phyloP scores from a whole-genome alignment of 331 rosid genomes.

The Saraca asoca region DNA sequence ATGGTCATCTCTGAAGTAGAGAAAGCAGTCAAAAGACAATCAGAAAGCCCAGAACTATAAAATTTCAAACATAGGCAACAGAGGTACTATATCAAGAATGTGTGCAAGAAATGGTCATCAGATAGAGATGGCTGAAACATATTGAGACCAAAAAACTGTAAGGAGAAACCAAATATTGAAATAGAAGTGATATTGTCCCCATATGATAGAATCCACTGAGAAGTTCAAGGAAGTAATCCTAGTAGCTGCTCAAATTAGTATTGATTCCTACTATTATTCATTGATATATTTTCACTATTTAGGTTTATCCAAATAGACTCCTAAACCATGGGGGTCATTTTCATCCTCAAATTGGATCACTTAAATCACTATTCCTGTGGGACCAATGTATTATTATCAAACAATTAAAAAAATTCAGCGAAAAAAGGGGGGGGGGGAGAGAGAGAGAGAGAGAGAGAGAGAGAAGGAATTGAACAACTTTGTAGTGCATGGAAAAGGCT shows the following conservation, averaged over 20 bases:
- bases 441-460: no score
- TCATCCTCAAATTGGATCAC: no score
- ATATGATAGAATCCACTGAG: conserved; percentile 9
- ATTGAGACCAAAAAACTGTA: conserved; percentile 9
- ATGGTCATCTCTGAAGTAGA: conserved; percentile 68
- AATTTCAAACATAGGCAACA: conserved; percentile 25
- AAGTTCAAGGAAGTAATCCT: conserved; percentile 23
- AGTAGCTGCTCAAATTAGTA: conserved; percentile 2
- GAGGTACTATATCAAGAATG: conserved; percentile 6
- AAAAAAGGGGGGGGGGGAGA: no score
- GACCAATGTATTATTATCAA: no score
- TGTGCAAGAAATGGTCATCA: conserved; percentile 17
- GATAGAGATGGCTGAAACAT: conserved; percentile 12
- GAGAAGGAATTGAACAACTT: no score
- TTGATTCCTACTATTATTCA: no score
- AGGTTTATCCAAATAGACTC: no score
- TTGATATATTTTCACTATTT: no score
- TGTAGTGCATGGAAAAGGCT: no score
- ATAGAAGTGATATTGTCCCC: conserved; percentile 22
- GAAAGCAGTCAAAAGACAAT: conserved; percentile 29
- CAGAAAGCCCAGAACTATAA: conserved; percentile 22
- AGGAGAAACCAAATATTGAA: conserved; percentile 9
- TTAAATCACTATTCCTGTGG: no score
- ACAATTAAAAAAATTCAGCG: no score
- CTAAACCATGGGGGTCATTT: no score